phyloP scores from a whole-genome alignment of 2,329 filamentous ascomycete genomes.

The Exophiala aquamarina region DNA sequence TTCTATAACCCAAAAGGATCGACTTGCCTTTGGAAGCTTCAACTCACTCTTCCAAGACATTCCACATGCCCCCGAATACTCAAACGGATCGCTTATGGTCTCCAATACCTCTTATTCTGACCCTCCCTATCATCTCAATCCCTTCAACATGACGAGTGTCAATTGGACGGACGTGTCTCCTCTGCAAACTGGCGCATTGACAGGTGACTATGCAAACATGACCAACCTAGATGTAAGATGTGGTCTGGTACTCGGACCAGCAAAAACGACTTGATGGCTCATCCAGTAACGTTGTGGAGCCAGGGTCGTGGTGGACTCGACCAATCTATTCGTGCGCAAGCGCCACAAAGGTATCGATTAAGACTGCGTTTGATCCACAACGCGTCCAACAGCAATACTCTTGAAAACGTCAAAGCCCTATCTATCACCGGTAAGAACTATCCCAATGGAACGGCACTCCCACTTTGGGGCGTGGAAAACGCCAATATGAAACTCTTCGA shows the following conservation, averaged over 20 bases:
- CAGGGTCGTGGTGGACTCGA: conserved; percentile 42
- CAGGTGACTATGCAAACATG: conserved; percentile 37
- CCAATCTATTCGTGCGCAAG: conserved; percentile 47
- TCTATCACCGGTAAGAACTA: conserved; percentile 40
- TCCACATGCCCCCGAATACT: background rate
- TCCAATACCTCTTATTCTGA: background rate
- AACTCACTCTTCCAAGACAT: background rate
- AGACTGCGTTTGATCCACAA: conserved; percentile 46
- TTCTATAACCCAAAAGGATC: background rate
- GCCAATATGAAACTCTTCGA: conserved; percentile 28
- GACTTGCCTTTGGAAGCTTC: background rate
- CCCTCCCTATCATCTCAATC: background rate
- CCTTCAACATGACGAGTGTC: background rate
- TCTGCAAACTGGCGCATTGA: background rate
- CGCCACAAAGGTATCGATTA: conserved; percentile 44
- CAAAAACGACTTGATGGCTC: conserved; percentile 37
- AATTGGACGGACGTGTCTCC: background rate
- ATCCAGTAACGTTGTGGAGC: conserved; percentile 38
- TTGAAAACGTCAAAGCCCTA: conserved; percentile 31
- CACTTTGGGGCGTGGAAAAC: conserved; percentile 42
- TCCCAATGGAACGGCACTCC: conserved; percentile 29
- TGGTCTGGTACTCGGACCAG: conserved; percentile 41
- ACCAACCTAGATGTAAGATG: conserved; percentile 44
- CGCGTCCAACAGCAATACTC: conserved; percentile 26
- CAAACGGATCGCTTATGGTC: background rate